phyloP scores from a whole-genome alignment of 768 basidiomycete genomes.

The Rhizopogon vesiculosus region DNA sequence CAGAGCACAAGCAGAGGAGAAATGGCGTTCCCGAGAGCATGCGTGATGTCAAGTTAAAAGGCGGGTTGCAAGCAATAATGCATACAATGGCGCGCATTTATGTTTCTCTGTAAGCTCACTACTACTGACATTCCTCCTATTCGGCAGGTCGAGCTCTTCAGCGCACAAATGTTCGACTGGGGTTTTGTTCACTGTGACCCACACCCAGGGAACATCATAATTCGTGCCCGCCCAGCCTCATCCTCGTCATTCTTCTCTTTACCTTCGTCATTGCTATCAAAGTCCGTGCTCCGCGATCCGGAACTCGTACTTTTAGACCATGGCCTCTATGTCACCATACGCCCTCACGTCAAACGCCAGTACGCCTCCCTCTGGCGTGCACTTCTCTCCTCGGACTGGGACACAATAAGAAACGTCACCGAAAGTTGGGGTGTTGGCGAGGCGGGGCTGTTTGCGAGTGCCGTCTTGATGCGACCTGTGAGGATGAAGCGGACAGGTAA shows the following conservation, averaged over 20 bases:
- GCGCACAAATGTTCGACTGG: conserved; percentile 88
- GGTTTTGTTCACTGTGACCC: conserved; percentile 85
- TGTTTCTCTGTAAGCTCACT: neutral
- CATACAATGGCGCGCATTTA: conserved; percentile 52
- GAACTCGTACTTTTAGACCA: conserved; percentile 89
- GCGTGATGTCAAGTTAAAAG: conserved; percentile 33
- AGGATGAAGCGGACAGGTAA: conserved; percentile 26
- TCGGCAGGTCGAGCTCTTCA: conserved; percentile 61
- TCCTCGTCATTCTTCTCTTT: neutral
- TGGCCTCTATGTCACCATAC: conserved; percentile 78
- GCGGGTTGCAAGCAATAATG: conserved; percentile 68
- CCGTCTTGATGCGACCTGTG: conserved; percentile 63
- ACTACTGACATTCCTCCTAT: neutral
- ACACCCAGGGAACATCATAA: conserved; percentile 75
- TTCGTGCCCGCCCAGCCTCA: conserved; percentile 40
- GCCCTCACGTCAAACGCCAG: conserved; percentile 62
- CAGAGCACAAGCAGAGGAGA: neutral
- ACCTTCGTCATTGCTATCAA: neutral
- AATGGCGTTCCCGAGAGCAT: neutral
- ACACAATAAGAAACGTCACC: conserved; percentile 46
- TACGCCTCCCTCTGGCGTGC: conserved; percentile 78
- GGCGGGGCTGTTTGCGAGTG: conserved; percentile 71
- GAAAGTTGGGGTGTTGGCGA: conserved; percentile 63
- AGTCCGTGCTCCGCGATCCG: conserved; percentile 42
- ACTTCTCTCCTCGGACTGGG: conserved; percentile 53